A percentile compares a stretch with the other conserved stretches of the same genome.
phyloP scores from a whole-genome alignment of 139 green algal genomes.

The Tetraselmis chui region DNA sequence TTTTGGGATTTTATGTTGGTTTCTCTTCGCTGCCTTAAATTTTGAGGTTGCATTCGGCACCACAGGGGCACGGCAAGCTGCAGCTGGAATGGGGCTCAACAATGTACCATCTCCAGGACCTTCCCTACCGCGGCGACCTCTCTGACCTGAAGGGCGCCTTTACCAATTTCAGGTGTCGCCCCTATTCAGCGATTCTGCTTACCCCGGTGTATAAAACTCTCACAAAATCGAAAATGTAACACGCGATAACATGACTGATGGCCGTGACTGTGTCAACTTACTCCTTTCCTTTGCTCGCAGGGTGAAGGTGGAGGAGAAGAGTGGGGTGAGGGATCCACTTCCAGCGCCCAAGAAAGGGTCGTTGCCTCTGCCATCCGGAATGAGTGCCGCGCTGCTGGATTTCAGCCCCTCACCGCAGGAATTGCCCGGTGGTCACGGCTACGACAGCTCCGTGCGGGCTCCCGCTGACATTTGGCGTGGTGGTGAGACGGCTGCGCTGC shows the following conservation, averaged over 20 bases:
- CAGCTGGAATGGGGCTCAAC: constrained; percentile 63
- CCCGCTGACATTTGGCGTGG: constrained; percentile 34
- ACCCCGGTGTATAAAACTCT: too few relatives aligned
- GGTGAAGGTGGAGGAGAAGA: constrained; percentile 33
- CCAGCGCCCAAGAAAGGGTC: constrained; percentile 35
- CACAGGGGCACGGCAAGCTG: constrained; percentile 30
- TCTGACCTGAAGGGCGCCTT: background rate
- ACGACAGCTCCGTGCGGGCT: background rate
- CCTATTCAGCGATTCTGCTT: too few relatives aligned
- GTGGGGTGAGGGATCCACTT: constrained; percentile 38
- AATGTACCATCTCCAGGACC: constrained; percentile 85
- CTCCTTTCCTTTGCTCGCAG: too few relatives aligned
- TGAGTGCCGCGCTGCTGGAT: constrained; percentile 3
- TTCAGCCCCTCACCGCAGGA: constrained; percentile 22
- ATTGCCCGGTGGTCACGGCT: constrained; percentile 32
- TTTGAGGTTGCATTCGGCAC: constrained; percentile 12
- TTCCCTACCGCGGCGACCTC: constrained; percentile 59
- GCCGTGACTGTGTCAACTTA: too few relatives aligned
- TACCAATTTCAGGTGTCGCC: background rate
- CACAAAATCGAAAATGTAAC: too few relatives aligned
- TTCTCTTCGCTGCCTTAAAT: too few relatives aligned
- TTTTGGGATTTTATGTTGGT: background rate
- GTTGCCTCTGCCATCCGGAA: constrained; percentile 48
- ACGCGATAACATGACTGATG: too few relatives aligned
- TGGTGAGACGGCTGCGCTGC: constrained; percentile 78